Evolutionary conservation across 176 grass and related monocot genomes (phyloP).

Genomic region (Rhynchospora breviuscula): DNA sequence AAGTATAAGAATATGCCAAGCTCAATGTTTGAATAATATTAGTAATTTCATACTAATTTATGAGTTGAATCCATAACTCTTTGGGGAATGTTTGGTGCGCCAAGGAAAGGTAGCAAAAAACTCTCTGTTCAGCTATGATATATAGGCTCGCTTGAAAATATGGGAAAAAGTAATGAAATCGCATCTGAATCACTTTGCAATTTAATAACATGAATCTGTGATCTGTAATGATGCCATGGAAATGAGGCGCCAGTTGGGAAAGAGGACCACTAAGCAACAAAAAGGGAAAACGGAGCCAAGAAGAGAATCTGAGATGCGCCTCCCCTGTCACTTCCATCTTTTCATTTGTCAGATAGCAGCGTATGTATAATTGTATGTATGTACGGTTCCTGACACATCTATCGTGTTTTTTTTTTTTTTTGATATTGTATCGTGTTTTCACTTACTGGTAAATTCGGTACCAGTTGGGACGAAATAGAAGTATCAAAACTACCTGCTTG

Average conservation of each 20-base stretch:
- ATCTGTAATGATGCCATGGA: neutral
- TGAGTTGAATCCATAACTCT: no score
- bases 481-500: no score
- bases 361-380: neutral
- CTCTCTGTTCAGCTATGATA: neutral
- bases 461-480: no score
- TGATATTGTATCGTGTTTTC: no score
- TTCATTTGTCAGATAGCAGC: conserved; percentile 5
- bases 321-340: conserved; percentile 3
- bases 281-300: neutral
- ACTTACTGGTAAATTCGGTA: neutral
- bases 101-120: no score
- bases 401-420: no score
- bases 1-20: no score
- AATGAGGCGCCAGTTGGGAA: neutral
- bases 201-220: conserved; percentile 1
- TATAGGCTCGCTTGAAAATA: neutral
- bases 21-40: no score
- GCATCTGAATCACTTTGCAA: neutral
- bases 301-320: conserved; percentile 20
- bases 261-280: conserved; percentile 6
- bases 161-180: neutral
- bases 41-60: no score
- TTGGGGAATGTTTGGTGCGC: no score
- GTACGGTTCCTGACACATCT: neutral